Conservation (phyloP, 2,329 filamentous ascomycete genomes). For the Alternaria ethzedia region DNA sequence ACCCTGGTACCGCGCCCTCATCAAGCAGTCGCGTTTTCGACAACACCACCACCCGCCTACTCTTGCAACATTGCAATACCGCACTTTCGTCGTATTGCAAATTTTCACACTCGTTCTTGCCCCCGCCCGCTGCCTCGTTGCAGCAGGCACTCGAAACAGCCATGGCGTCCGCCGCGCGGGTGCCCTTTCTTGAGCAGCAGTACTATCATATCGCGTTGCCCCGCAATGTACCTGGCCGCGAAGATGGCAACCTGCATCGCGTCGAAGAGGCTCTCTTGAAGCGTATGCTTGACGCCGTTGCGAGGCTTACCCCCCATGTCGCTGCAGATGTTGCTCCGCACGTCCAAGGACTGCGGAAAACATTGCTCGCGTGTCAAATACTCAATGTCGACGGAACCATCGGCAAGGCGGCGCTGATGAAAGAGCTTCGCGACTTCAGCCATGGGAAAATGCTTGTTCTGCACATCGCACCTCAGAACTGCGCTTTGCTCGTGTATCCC, state of each 20-base stretch:
- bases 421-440: slow-evolving; percentile 24
- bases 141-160: background rate
- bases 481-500: slow-evolving; percentile 53
- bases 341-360: slow-evolving; percentile 22
- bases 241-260: slow-evolving; percentile 35
- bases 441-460: slow-evolving; percentile 49
- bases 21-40: background rate
- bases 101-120: background rate
- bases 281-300: slow-evolving; percentile 36
- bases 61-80: background rate
- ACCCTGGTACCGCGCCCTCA: background rate
- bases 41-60: background rate
- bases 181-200: slow-evolving; percentile 29
- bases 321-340: slow-evolving; percentile 7
- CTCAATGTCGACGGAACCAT: slow-evolving; percentile 34
- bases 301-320: slow-evolving; percentile 18
- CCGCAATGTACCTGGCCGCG: slow-evolving; percentile 46
- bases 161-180: slow-evolving; percentile 22
- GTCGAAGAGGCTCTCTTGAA: slow-evolving; percentile 39
- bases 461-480: slow-evolving; percentile 58
- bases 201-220: slow-evolving; percentile 50
- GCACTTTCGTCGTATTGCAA: background rate
- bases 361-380: slow-evolving; percentile 21
- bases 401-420: slow-evolving; percentile 26
- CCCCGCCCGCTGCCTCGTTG: slow-evolving; percentile 6